A percentile compares a stretch with the other conserved stretches of the same genome.
Evolutionary conservation across 208 protist species (phyloP).

Genomic region (Lotmaria passim): DNA sequence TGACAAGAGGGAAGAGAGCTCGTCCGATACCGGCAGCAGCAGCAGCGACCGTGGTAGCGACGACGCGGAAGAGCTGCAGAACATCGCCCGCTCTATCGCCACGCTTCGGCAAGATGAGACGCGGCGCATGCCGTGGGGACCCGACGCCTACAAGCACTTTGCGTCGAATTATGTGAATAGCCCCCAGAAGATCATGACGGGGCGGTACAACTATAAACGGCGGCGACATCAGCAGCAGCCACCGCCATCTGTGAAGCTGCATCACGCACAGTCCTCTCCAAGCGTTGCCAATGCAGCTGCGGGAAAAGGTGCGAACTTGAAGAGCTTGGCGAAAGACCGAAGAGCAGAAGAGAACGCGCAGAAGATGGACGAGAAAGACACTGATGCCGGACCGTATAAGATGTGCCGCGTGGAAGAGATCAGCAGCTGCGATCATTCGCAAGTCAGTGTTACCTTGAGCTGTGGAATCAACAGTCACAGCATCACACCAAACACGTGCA

Average conservation of each 20-base stretch:
- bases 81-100: slow-evolving; percentile 32
- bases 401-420: neutral
- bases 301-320: neutral
- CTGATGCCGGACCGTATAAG: neutral
- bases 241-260: neutral
- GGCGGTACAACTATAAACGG: slow-evolving; percentile 20
- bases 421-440: slow-evolving; percentile 14
- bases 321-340: neutral
- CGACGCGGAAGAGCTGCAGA: neutral
- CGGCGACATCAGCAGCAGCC: slow-evolving; percentile 2
- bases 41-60: too few relatives aligned
- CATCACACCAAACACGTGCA: neutral
- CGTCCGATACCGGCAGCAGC: too few relatives aligned
- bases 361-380: neutral
- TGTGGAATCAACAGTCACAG: slow-evolving; percentile 1
- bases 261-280: neutral
- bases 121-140: slow-evolving; percentile 59
- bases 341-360: neutral
- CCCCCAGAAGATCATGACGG: slow-evolving; percentile 66
- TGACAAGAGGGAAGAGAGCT: neutral
- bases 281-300: neutral
- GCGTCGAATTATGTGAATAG: slow-evolving; percentile 75
- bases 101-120: slow-evolving; percentile 31
- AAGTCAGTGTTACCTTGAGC: slow-evolving; percentile 14
- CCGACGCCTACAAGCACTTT: slow-evolving; percentile 75